phyloP scores from a whole-genome alignment of 805 yeast species.

The Scheffersomyces stipitis region DNA sequence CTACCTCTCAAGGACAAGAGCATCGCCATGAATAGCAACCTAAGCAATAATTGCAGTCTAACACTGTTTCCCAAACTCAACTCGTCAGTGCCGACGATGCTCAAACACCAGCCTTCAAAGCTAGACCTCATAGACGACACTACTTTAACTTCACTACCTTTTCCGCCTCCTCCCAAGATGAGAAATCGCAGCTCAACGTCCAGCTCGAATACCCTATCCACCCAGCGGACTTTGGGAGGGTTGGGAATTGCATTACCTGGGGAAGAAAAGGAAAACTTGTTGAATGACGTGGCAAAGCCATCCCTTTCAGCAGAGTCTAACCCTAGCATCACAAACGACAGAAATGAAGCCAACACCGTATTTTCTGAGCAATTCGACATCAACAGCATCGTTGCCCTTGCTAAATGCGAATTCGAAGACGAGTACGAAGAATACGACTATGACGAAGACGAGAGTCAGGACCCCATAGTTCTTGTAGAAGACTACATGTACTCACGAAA shows the following conservation, averaged over 20 bases:
- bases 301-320: neutral
- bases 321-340: neutral
- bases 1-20: conserved; percentile 1
- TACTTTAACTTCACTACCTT: conserved; percentile 50
- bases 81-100: conserved; percentile 1
- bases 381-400: too few relatives aligned
- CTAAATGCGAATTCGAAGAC: too few relatives aligned
- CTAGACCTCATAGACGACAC: conserved; percentile 50
- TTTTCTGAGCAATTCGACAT: neutral
- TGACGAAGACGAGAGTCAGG: conserved; percentile 26
- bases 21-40: neutral
- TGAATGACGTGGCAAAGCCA: too few relatives aligned
- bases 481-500: conserved; percentile 46
- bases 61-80: too few relatives aligned
- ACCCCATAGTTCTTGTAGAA: conserved; percentile 52
- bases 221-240: neutral
- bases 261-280: neutral
- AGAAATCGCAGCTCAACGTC: conserved; percentile 8
- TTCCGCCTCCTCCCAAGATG: conserved; percentile 47
- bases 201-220: neutral
- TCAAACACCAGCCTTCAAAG: conserved; percentile 35
- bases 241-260: neutral
- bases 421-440: conserved; percentile 14
- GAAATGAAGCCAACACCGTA: neutral
- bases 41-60: too few relatives aligned